Conservation (phyloP, 805 yeast species). For the Lachancea meyersii region DNA sequence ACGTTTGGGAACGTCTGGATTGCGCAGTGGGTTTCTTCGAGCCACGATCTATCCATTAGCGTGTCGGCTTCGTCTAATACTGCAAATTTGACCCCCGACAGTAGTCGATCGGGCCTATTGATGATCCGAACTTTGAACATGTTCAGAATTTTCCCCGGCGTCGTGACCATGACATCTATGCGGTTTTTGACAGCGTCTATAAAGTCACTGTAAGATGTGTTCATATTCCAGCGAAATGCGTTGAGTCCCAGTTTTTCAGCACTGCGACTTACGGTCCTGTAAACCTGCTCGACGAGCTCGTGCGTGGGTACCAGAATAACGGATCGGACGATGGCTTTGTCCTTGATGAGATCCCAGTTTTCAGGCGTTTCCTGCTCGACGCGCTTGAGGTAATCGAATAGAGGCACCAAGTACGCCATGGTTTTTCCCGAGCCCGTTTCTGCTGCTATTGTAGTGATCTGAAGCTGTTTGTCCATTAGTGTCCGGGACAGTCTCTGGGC, state of each 20-base stretch:
- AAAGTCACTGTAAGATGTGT: slow-evolving; percentile 48
- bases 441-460: slow-evolving; percentile 78
- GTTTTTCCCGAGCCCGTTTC: slow-evolving; percentile 98
- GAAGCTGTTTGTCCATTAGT: slow-evolving; percentile 38
- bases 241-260: slow-evolving; percentile 37
- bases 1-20: slow-evolving; percentile 47
- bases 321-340: slow-evolving; percentile 50
- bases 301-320: slow-evolving; percentile 85
- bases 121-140: slow-evolving; percentile 34
- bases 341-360: slow-evolving; percentile 31
- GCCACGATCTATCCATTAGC: slow-evolving; percentile 74
- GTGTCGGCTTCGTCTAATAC: slow-evolving; percentile 95
- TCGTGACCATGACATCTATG: slow-evolving; percentile 75
- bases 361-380: slow-evolving; percentile 40
- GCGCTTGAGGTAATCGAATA: slow-evolving; percentile 61
- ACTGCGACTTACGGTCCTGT: slow-evolving; percentile 34
- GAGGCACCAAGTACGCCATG: slow-evolving; percentile 78
- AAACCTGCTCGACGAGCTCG: slow-evolving; percentile 80
- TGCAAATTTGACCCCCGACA: slow-evolving; percentile 48
- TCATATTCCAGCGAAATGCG: slow-evolving; percentile 56
- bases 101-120: slow-evolving; percentile 35
- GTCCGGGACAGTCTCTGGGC: slow-evolving; percentile 36
- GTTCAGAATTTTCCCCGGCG: slow-evolving; percentile 64
- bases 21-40: slow-evolving; percentile 54
- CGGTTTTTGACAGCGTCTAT: slow-evolving; percentile 43